These are phyloP conservation scores for Ophiostoma novo-ulmi DNA, from an alignment of 2,329 filamentous ascomycete genomes.

Conservation along the genomic window DNA sequence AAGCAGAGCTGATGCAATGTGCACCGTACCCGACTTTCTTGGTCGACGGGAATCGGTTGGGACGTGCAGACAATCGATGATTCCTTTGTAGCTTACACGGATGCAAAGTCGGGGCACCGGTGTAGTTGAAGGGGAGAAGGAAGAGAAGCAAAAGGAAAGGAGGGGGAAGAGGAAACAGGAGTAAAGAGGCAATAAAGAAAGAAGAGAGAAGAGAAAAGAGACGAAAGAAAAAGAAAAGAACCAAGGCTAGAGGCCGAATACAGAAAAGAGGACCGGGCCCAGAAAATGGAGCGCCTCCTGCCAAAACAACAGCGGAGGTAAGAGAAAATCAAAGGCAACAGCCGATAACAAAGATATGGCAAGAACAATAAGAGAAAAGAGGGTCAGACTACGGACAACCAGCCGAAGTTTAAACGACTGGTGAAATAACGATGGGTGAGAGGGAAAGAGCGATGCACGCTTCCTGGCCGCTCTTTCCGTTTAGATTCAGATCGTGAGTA, in stretches of 20 bases:
- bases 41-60: not conserved
- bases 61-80: not conserved
- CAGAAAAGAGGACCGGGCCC: not conserved
- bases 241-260: not conserved
- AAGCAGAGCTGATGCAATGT: not conserved
- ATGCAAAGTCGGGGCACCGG: conserved; percentile 14
- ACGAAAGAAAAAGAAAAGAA: not conserved
- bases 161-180: not conserved
- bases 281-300: conserved; percentile 1
- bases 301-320: conserved; percentile 1
- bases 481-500: not conserved
- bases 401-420: not conserved
- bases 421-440: not conserved
- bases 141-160: not conserved
- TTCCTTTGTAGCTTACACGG: not conserved
- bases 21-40: not conserved
- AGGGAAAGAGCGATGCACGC: not conserved
- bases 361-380: conserved; percentile 10
- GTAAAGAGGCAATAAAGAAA: not conserved
- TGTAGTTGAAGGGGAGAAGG: not conserved
- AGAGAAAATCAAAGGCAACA: not conserved
- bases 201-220: not conserved
- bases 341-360: conserved; percentile 10
- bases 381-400: not conserved
- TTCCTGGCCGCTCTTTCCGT: not conserved